Evolutionary conservation across 2,329 filamentous ascomycete genomes (phyloP).

Genomic region (Coccinonectria pachysandricola): DNA sequence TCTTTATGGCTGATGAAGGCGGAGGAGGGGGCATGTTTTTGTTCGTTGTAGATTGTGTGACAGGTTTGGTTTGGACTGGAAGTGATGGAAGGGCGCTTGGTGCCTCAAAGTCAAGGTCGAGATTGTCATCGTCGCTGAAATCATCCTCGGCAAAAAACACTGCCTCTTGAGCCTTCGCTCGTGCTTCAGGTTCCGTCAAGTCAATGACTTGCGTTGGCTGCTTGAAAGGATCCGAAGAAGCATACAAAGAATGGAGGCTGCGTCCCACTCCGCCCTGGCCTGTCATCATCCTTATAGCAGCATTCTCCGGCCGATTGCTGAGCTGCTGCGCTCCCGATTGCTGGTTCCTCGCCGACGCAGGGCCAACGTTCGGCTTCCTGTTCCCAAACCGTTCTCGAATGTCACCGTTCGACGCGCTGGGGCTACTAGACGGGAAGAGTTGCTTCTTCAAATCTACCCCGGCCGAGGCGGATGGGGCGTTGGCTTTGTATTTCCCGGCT

Average conservation of each 20-base stretch:
- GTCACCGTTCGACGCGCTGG: slow-evolving; percentile 32
- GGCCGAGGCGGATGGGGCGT: too few relatives aligned
- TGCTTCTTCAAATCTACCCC: slow-evolving; percentile 44
- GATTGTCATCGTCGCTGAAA: slow-evolving; percentile 72
- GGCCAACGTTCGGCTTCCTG: slow-evolving; percentile 31
- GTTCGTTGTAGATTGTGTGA: slow-evolving; percentile 12
- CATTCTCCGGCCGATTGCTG: slow-evolving; percentile 14
- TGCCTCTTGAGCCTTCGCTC: slow-evolving; percentile 17
- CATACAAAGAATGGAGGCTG: slow-evolving; percentile 34
- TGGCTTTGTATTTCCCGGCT: slow-evolving; percentile 29
- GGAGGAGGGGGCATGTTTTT: slow-evolving; percentile 19
- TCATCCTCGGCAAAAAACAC: slow-evolving; percentile 69
- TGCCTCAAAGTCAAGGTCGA: slow-evolving; percentile 59
- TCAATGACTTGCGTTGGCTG: slow-evolving; percentile 22
- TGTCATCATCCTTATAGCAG: too few relatives aligned
- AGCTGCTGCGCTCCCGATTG: slow-evolving; percentile 15
- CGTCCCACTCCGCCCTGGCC: too few relatives aligned
- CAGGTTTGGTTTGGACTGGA: slow-evolving; percentile 9
- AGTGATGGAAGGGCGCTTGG: slow-evolving; percentile 39
- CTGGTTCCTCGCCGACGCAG: slow-evolving; percentile 30
- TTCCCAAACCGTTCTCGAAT: slow-evolving; percentile 40
- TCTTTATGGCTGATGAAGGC: slow-evolving; percentile 17
- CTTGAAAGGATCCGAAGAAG: slow-evolving; percentile 37
- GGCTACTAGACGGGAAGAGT: slow-evolving; percentile 48
- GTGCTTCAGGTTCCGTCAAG: slow-evolving; percentile 21